Conservation (phyloP, 495 filamentous ascomycete genomes). For the Aspergillus bertholletiae region DNA sequence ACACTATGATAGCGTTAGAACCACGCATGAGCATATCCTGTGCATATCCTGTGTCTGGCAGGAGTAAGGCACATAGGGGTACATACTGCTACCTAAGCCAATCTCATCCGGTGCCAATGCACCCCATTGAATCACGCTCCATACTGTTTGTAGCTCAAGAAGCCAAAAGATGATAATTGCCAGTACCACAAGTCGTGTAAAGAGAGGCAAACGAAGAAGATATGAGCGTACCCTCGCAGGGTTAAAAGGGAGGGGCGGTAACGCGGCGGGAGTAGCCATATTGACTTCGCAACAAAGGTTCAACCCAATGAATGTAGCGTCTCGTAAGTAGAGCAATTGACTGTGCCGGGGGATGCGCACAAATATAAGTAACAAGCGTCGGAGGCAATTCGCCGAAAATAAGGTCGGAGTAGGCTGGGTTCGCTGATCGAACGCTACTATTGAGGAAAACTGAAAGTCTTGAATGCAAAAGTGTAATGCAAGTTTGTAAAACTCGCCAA, state of each 20-base stretch:
- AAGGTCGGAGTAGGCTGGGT: background rate
- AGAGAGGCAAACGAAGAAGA: conserved; percentile 78
- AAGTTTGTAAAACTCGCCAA: background rate
- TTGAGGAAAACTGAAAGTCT: background rate
- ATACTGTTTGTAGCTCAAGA: conserved; percentile 59
- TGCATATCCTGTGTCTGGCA: background rate
- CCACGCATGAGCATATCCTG: background rate
- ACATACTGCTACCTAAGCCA: conserved; percentile 70
- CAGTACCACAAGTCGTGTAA: conserved; percentile 73
- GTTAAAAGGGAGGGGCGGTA: conserved; percentile 47
- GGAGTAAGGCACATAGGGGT: background rate
- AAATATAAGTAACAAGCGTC: background rate
- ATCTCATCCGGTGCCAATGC: conserved; percentile 74
- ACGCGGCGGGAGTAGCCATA: conserved; percentile 39
- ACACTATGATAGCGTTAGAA: conserved; percentile 55
- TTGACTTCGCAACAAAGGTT: conserved; percentile 2
- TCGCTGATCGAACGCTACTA: background rate
- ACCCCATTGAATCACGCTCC: conserved; percentile 70
- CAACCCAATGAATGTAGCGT: background rate
- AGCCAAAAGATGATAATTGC: conserved; percentile 67
- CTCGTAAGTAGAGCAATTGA: background rate
- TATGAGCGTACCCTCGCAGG: conserved; percentile 60
- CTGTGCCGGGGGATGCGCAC: background rate
- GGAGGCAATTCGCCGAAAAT: background rate
- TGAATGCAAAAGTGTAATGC: background rate